Percentiles rank a stretch among this genome's conserved stretches.
Conservation (phyloP, 2,329 filamentous ascomycete genomes). For the Neophaeococcomyces aloes region DNA sequence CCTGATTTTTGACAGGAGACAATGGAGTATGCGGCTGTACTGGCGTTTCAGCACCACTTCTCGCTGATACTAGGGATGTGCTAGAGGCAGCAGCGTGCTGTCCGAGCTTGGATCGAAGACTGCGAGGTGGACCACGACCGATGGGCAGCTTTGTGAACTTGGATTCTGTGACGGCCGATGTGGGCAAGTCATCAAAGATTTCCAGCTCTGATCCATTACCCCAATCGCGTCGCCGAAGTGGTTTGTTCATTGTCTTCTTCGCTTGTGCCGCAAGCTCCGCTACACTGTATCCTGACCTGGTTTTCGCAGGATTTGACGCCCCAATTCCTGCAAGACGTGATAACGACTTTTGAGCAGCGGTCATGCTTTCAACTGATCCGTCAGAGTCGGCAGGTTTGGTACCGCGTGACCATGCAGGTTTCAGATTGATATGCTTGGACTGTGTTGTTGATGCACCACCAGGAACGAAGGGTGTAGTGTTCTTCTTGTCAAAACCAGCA, state of each 20-base stretch:
- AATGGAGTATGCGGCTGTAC: constrained; percentile 49
- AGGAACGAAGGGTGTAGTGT: constrained; percentile 65
- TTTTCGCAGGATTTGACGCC: constrained; percentile 40
- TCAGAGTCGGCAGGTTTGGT: constrained; percentile 80
- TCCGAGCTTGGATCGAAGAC: constrained; percentile 43
- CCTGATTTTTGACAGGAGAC: constrained; percentile 38
- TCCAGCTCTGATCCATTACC: constrained; percentile 90
- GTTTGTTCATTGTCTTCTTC: constrained; percentile 65
- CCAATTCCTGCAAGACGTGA: constrained; percentile 33
- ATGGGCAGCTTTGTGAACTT: constrained; percentile 72
- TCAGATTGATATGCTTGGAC: constrained; percentile 67
- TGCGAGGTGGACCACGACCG: constrained; percentile 56
- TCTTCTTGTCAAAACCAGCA: constrained; percentile 41
- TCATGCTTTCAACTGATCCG: constrained; percentile 42
- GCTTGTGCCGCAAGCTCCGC: constrained; percentile 43
- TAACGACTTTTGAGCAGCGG: constrained; percentile 31
- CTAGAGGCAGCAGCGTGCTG: constrained; percentile 24
- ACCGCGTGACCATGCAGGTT: constrained; percentile 52
- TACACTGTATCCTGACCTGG: constrained; percentile 38
- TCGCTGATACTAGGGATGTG: constrained; percentile 20
- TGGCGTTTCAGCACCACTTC: constrained; percentile 30
- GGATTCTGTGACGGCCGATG: constrained; percentile 69
- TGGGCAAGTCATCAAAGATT: constrained; percentile 87
- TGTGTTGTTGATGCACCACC: constrained; percentile 62
- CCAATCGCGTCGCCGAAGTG: constrained; percentile 60